Base-by-base conservation (phyloP, 441 rosid species). In the Adansonia gregorii region DNA sequence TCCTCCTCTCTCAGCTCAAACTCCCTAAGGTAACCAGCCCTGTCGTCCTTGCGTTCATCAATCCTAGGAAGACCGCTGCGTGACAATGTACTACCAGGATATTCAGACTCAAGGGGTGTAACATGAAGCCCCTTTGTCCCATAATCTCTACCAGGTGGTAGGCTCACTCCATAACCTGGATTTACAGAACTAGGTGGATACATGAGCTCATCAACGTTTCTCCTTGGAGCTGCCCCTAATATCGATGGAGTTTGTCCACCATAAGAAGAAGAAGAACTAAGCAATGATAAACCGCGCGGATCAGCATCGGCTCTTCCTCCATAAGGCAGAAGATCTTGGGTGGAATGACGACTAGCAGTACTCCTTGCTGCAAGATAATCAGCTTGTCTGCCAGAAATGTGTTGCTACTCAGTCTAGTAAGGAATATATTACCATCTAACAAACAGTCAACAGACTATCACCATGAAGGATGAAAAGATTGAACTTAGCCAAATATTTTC, bases 101-200 rank as follows among this genome's bases (percentile, higher is more conserved):
- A 97, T 65, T 93, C 98, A 1, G 88, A 77, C 70, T 94, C 98
- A 4, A 88, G 87, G 69, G 97, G 81, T 27, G 92, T 65, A 79
- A 86, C 90, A 75, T 88, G 98, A 60, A 92, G 89, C 76, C 94
- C 97, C 86, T 94, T 97, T 79, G 93, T 75, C 68, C 95, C 97
- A 83, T 94, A 94, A 84, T 97, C 97, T 85, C 98, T 88, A 39
- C 98, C 98, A 76, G 99, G 98, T 86, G 99, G 99, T 82, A 97
- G 83, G 88, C 99, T 97, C 82, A 97, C 97, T 60, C 98, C 98
- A 86, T 97, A 94, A 63, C 98, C 99, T 22, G 99, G 99, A 87
- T 97, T 94, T 45, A 94, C 84, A 55, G 94, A 88, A 78, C 86
- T 87, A 77, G 89, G 93, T 55, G 88, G 76, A 82, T 93, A 87